Evolutionary conservation across 2,329 filamentous ascomycete genomes (phyloP), one percentile per base, ranked within the genome.

Genomic region (Rugonectria rugulosa): DNA sequence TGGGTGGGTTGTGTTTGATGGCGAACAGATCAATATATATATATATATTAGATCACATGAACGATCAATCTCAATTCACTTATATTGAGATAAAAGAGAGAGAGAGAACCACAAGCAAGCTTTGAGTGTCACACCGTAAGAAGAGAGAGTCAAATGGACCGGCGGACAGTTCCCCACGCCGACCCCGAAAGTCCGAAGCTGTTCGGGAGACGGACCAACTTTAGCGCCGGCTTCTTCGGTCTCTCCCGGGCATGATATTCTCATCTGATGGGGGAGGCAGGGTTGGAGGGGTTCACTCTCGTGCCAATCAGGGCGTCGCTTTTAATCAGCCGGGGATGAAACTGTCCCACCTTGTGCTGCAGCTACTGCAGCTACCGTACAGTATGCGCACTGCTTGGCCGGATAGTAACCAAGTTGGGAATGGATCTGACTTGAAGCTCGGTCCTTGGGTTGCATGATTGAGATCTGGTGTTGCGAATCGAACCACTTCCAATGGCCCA

Each of bases 111-210:
- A n/a, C n/a, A n/a, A n/a, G n/a, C n/a, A n/a, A n/a, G n/a, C n/a
- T n/a, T n/a, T n/a, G n/a, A n/a, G n/a, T n/a, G n/a, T n/a, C n/a
- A n/a, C n/a, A n/a, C n/a, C n/a, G n/a, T n/a, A n/a, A n/a, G n/a
- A n/a, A n/a, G n/a, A n/a, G n/a, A n/a, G n/a, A n/a, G n/a, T n/a
- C n/a, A n/a, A n/a, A n/a, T n/a, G n/a, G n/a, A n/a, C n/a, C n/a
- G n/a, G n/a, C 24, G 24, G 11, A 11, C 24, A 6, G 24, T 27
- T 27, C 36, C 17, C 31, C 8, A 20, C 26, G 27, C 51, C 61
- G 63, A 61, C 63, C 57, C 63, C 14, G 23, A 42, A 56, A 50
- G n/a, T 45, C 62, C 62, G 62, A 53, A 37, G 45, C 27, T 27
- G 15, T 26, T 60, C 58, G 62, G 61, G 45, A 42, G 38, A 46